These are phyloP conservation scores for Tolypocladium album DNA, from an alignment of 2,329 filamentous ascomycete species.

Conservation along the genomic window DNA sequence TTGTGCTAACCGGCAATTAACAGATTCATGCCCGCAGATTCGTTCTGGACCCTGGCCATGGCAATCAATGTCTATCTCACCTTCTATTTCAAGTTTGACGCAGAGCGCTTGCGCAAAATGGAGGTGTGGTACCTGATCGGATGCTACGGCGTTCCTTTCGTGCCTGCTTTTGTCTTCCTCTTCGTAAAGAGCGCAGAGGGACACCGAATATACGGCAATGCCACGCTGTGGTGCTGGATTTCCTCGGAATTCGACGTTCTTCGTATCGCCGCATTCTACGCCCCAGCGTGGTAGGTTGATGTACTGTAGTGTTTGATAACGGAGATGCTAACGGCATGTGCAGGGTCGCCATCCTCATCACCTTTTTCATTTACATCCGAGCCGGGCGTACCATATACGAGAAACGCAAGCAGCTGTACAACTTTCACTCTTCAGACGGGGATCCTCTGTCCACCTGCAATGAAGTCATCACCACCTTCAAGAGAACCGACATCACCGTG, in stretches of 20 bases:
- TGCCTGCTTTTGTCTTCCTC: conserved; percentile 57
- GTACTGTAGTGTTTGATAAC: neutral
- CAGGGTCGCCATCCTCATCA: conserved; percentile 51
- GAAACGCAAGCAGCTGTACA: conserved; percentile 51
- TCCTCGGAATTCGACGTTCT: conserved; percentile 55
- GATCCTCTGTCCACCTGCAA: conserved; percentile 27
- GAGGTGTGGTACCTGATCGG: conserved; percentile 59
- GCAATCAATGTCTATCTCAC: conserved; percentile 75
- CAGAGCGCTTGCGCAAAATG: conserved; percentile 49
- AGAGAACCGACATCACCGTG: conserved; percentile 55
- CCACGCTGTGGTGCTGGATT: conserved; percentile 77
- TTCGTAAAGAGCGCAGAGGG: conserved; percentile 47
- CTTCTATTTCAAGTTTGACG: conserved; percentile 65
- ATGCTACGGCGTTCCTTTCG: conserved; percentile 64
- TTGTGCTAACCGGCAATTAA: neutral
- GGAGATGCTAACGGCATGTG: conserved; percentile 4
- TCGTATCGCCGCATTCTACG: conserved; percentile 67
- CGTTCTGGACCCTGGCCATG: conserved; percentile 72
- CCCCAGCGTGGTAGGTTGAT: conserved; percentile 49
- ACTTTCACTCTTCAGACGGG: conserved; percentile 37
- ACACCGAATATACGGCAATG: conserved; percentile 58
- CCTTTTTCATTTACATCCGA: conserved; percentile 54
- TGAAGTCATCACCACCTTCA: conserved; percentile 36
- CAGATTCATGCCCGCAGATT: conserved; percentile 71
- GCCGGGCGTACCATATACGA: conserved; percentile 58